phyloP scores from a whole-genome alignment of 2,329 filamentous ascomycete species.

The Colletotrichum sp. region DNA sequence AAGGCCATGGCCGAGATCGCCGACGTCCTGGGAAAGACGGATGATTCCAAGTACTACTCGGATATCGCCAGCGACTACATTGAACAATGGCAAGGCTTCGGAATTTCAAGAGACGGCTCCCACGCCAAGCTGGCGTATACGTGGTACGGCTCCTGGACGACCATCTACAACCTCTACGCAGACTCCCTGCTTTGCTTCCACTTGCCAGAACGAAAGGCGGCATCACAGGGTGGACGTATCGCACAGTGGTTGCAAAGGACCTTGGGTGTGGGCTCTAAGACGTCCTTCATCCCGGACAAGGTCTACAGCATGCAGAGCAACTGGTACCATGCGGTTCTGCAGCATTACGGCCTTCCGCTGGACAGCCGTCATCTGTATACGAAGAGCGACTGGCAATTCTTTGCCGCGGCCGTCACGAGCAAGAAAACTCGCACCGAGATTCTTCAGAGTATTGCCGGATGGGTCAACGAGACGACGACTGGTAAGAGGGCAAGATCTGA shows the following conservation, averaged over 20 bases:
- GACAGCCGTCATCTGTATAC: constrained; percentile 84
- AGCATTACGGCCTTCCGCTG: constrained; percentile 82
- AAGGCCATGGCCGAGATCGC: constrained; percentile 77
- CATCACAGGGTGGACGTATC: constrained; percentile 5
- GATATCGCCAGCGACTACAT: constrained; percentile 71
- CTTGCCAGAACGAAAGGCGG: constrained; percentile 32
- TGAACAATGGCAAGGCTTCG: constrained; percentile 72
- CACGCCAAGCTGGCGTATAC: constrained; percentile 81
- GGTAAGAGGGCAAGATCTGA: constrained; percentile 38
- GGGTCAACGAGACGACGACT: constrained; percentile 83
- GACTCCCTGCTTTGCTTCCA: constrained; percentile 83
- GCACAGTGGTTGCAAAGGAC: constrained; percentile 21
- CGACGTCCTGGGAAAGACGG: constrained; percentile 57
- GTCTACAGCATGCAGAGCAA: constrained; percentile 81
- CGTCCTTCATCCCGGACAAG: constrained; percentile 70
- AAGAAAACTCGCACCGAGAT: constrained; percentile 72
- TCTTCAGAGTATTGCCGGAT: constrained; percentile 73
- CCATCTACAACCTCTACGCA: constrained; percentile 78
- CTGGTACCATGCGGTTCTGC: constrained; percentile 80
- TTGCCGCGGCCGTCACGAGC: constrained; percentile 79
- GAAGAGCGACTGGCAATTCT: constrained; percentile 92
- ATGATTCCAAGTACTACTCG: constrained; percentile 64
- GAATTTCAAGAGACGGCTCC: constrained; percentile 70
- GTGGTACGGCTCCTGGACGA: constrained; percentile 84
- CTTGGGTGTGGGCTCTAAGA: constrained; percentile 27